A percentile compares a stretch with the other conserved stretches of the same genome.
phyloP scores from a whole-genome alignment of 768 basidiomycete species.

The Suillus cothurnatus region DNA sequence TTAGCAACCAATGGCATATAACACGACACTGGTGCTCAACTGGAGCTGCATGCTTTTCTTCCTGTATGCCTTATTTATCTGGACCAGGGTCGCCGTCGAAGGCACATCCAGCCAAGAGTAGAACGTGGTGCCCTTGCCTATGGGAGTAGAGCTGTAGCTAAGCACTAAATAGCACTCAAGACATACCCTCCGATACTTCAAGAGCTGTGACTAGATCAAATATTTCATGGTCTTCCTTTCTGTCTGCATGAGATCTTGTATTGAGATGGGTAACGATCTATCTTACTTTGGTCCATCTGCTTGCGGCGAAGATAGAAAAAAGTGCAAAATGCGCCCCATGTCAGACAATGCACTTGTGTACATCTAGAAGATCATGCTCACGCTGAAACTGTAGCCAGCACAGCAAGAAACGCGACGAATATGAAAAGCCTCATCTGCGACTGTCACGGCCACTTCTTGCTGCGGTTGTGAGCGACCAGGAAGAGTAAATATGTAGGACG shows the following conservation, averaged over 20 bases:
- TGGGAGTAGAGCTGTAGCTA: neutral
- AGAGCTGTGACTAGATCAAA: conserved; percentile 89
- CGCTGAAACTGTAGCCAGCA: conserved; percentile 61
- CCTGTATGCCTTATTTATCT: conserved; percentile 89
- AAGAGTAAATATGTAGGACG: neutral
- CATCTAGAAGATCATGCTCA: conserved; percentile 38
- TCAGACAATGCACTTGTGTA: neutral
- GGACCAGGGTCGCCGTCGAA: conserved; percentile 66
- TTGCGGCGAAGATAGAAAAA: neutral
- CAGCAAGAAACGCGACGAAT: conserved; percentile 50
- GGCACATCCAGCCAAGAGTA: conserved; percentile 92
- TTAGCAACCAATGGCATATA: conserved; percentile 9
- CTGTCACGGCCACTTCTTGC: neutral
- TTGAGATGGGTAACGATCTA: neutral
- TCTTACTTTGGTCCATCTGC: conserved; percentile 75
- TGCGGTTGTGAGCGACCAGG: neutral
- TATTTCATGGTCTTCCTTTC: conserved; percentile 92
- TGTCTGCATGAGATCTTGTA: conserved; percentile 4
- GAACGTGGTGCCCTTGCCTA: conserved; percentile 89
- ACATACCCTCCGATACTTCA: conserved; percentile 75
- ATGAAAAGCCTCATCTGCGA: conserved; percentile 51
- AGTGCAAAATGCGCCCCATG: neutral
- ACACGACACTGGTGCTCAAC: conserved; percentile 43
- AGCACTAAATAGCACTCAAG: neutral
- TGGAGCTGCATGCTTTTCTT: conserved; percentile 90